Evolutionary conservation across 2,329 filamentous ascomycete species (phyloP).

Genomic region (Bretziella fagacearum): DNA sequence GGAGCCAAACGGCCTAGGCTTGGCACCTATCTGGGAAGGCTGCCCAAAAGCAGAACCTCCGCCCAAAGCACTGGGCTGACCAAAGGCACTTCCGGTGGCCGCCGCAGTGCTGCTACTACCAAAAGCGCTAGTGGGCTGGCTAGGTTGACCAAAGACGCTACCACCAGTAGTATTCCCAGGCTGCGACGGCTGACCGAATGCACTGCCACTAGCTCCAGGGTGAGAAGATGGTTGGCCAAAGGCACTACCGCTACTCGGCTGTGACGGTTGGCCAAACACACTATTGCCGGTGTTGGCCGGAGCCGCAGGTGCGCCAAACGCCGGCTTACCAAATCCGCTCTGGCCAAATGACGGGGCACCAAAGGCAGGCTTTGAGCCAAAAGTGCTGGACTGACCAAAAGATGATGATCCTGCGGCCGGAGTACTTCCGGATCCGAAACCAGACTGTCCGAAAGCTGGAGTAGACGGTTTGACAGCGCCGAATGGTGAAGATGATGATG

Average conservation of each 20-base stretch:
- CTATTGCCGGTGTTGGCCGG: slow-evolving; percentile 21
- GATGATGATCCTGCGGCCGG: slow-evolving; percentile 6
- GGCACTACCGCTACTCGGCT: slow-evolving; percentile 19
- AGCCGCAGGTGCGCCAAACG: slow-evolving; percentile 7
- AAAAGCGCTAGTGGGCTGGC: slow-evolving; percentile 23
- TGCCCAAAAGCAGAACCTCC: slow-evolving; percentile 19
- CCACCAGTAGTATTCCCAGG: slow-evolving; percentile 19
- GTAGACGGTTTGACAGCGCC: too few species aligned
- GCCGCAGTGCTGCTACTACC: slow-evolving; percentile 23
- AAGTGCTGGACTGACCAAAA: slow-evolving; percentile 16
- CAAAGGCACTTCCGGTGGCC: slow-evolving; percentile 23
- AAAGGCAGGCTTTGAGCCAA: slow-evolving; percentile 25
- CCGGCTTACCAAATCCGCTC: slow-evolving; percentile 10
- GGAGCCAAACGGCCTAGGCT: slow-evolving; percentile 15
- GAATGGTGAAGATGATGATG: slow-evolving; percentile 19
- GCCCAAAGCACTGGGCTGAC: slow-evolving; percentile 22
- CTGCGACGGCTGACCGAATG: slow-evolving; percentile 26
- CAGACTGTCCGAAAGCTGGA: slow-evolving; percentile 24
- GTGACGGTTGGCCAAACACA: slow-evolving; percentile 25
- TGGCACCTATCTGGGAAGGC: slow-evolving; percentile 5
- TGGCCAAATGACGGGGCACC: slow-evolving; percentile 16
- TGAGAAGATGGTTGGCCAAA: slow-evolving; percentile 24
- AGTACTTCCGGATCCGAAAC: slow-evolving; percentile 21
- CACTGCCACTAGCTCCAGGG: slow-evolving; percentile 15
- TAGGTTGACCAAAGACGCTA: slow-evolving; percentile 21